Conservation (phyloP, 2,329 filamentous ascomycete species). For the Diaporthe citri region DNA sequence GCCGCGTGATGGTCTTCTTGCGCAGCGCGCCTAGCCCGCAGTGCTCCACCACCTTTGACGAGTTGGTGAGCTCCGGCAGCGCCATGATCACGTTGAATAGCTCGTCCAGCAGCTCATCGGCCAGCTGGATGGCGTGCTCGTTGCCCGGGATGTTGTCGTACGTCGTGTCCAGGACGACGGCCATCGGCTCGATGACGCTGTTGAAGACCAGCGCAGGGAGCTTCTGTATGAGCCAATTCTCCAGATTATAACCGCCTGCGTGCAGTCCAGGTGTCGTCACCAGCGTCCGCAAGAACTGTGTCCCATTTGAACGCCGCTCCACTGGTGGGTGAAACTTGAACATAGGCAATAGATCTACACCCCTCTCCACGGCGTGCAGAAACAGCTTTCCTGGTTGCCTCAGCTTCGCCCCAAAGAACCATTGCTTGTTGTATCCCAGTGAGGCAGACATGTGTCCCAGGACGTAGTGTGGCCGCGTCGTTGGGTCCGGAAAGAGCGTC, state of each 20-base stretch:
- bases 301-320: conserved; percentile 46
- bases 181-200: conserved; percentile 83
- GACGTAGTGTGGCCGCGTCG: conserved; percentile 79
- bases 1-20: conserved; percentile 68
- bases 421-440: conserved; percentile 56
- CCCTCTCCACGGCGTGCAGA: conserved; percentile 48
- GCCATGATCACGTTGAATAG: conserved; percentile 77
- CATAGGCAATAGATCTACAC: conserved; percentile 37
- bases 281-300: conserved; percentile 74
- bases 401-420: conserved; percentile 56
- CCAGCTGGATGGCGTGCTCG: conserved; percentile 72
- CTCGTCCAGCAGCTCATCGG: conserved; percentile 80
- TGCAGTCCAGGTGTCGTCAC: conserved; percentile 72
- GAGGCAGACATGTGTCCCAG: conserved; percentile 71
- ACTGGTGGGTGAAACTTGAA: conserved; percentile 43
- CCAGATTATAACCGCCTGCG: conserved; percentile 68
- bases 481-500: conserved; percentile 75
- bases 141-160: conserved; percentile 81
- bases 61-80: conserved; percentile 79
- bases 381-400: conserved; percentile 49
- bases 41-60: conserved; percentile 67
- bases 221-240: conserved; percentile 78
- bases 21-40: conserved; percentile 73
- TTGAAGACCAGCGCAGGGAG: conserved; percentile 83
- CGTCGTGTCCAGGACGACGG: conserved; percentile 80